Evolutionary conservation across 2,329 filamentous ascomycete species (phyloP).

Genomic region (Colletotrichum musae): DNA sequence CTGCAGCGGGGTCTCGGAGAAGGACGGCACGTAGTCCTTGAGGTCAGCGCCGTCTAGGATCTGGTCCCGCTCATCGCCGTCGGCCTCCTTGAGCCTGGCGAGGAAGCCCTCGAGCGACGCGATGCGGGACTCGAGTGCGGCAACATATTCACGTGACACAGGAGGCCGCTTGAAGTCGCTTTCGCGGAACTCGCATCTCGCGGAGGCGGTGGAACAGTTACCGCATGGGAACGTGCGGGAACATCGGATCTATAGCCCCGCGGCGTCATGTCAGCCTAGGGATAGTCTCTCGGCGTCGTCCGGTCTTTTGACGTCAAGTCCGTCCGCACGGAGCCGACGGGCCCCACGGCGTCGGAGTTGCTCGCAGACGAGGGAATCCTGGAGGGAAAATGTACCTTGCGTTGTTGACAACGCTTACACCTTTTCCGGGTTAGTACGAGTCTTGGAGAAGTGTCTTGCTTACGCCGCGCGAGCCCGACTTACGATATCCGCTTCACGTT

Average conservation of each 20-base stretch:
- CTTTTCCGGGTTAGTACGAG: constrained; percentile 1
- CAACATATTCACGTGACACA: constrained; percentile 46
- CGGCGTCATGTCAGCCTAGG: not conserved
- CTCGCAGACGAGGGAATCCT: not conserved
- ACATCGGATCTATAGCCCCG: constrained; percentile 40
- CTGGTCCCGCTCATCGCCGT: constrained; percentile 46
- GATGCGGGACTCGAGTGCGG: constrained; percentile 46
- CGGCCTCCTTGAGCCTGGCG: constrained; percentile 51
- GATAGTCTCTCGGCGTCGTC: not conserved
- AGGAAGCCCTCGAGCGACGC: constrained; percentile 45
- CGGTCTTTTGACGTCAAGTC: no score
- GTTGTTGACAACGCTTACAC: constrained; percentile 36
- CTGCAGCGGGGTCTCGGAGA: constrained; percentile 10
- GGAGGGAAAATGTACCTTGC: constrained; percentile 23
- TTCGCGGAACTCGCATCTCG: constrained; percentile 41
- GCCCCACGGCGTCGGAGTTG: not conserved
- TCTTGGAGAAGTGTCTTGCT: no score
- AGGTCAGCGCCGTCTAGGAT: constrained; percentile 50
- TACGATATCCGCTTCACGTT: constrained; percentile 30
- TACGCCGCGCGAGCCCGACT: not conserved
- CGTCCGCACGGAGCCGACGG: not conserved
- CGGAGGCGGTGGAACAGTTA: constrained; percentile 37
- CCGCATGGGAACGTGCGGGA: constrained; percentile 41
- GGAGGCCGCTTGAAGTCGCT: constrained; percentile 41
- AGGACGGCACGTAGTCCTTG: constrained; percentile 45